A percentile compares a stretch with the other conserved stretches of the same genome.
These are phyloP conservation scores for carrot (Daucus carota) DNA, from an alignment of 129 eudicot genomes.

Conservation along the genomic window DH1_v3.0 NC_030382.2:28365001-28365500, in stretches of 20 bases:
- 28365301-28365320: constrained; percentile 98
- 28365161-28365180: constrained; percentile 77
- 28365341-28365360: constrained; percentile 71
- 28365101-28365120: constrained; percentile 83
- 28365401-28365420: constrained; percentile 3
- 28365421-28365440: constrained; percentile 1
- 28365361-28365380: constrained; percentile 79
- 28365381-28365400: constrained; percentile 98
- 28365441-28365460: not conserved
- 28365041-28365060: constrained; percentile 87
- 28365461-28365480: constrained; percentile 17
- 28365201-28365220: constrained; percentile 95
- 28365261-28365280: constrained; percentile 1
- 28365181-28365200: constrained; percentile 91
- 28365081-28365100: constrained; percentile 44
- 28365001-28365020: constrained; percentile 58
- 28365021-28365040: constrained; percentile 78
- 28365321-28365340: constrained; percentile 95
- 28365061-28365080: constrained; percentile 29
- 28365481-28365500: constrained; percentile 99
- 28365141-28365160: constrained; percentile 79
- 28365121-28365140: constrained; percentile 72
- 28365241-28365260: not conserved
- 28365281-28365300: constrained; percentile 6
- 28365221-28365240: constrained; percentile 5